Conservation (phyloP, 805 yeast genomes). For the Candida vartiovaarae region DNA sequence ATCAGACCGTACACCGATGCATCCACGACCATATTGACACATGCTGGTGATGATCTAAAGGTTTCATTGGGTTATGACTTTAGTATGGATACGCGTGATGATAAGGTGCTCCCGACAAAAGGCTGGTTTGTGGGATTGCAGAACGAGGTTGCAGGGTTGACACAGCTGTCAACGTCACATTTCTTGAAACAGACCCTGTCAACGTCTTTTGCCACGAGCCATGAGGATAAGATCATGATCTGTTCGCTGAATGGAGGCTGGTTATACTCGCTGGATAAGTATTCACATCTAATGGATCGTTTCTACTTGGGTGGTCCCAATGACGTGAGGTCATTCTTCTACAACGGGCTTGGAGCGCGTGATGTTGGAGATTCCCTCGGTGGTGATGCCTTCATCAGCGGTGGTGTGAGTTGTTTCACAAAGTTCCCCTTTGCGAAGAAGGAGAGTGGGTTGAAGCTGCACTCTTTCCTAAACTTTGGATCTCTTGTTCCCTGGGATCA, state of each 20-base stretch:
- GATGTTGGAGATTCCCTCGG: constrained; percentile 53
- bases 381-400: constrained; percentile 53
- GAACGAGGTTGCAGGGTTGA: constrained; percentile 37
- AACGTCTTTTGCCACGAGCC: constrained; percentile 23
- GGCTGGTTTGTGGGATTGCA: constrained; percentile 35
- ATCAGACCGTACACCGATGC: constrained; percentile 18
- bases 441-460: constrained; percentile 51
- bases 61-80: constrained; percentile 39
- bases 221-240: constrained; percentile 38
- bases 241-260: constrained; percentile 48
- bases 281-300: constrained; percentile 60
- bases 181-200: constrained; percentile 33
- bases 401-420: constrained; percentile 52
- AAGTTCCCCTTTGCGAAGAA: constrained; percentile 47
- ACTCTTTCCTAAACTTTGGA: constrained; percentile 62
- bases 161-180: constrained; percentile 17
- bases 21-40: constrained; percentile 46
- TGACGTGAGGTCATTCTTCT: constrained; percentile 62
- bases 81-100: constrained; percentile 35
- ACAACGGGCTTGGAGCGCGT: constrained; percentile 61
- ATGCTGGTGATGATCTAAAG: constrained; percentile 60
- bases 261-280: constrained; percentile 33
- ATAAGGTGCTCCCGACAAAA: constrained; percentile 33
- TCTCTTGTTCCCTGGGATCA: constrained; percentile 38
- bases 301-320: constrained; percentile 80